A percentile compares a stretch with the other conserved stretches of the same genome.
Conservation (phyloP, 768 basidiomycete species). For the Hebeloma cylindrosporum region DNA sequence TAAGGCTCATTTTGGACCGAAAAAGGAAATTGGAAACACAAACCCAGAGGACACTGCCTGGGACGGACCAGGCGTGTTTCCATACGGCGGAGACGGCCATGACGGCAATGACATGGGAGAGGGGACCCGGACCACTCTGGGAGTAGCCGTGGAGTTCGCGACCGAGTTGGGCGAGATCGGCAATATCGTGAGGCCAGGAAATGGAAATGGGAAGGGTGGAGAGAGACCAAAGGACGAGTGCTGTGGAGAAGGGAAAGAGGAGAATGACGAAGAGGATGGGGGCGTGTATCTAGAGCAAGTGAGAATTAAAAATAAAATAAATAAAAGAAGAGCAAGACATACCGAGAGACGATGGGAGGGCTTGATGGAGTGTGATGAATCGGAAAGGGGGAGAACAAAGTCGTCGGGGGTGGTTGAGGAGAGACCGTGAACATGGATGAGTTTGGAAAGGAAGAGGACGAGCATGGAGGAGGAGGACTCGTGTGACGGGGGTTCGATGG, state of each 20-base stretch:
- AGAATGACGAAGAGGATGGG: conserved; percentile 47
- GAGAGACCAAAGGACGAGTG: conserved; percentile 67
- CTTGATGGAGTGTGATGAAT: conserved; percentile 34
- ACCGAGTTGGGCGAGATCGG: conserved; percentile 75
- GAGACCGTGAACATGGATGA: conserved; percentile 51
- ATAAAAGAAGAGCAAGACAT: conserved; percentile 16
- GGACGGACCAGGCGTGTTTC: conserved; percentile 98
- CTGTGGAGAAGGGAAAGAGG: conserved; percentile 66
- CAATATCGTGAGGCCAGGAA: conserved; percentile 72
- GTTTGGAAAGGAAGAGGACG: conserved; percentile 46
- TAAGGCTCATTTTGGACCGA: conserved; percentile 6
- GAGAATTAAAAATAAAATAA: conserved; percentile 6
- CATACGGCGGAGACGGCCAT: conserved; percentile 84
- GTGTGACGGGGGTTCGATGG: conserved; percentile 10
- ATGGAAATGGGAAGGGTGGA: conserved; percentile 78
- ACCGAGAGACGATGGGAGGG: conserved; percentile 40
- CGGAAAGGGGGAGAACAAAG: conserved; percentile 33
- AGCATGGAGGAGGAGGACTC: conserved; percentile 46
- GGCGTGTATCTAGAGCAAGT: conserved; percentile 32
- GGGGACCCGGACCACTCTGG: conserved; percentile 61
- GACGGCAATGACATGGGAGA: conserved; percentile 79
- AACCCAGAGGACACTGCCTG: conserved; percentile 91
- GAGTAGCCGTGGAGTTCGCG: conserved; percentile 77
- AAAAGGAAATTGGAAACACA: conserved; percentile 28
- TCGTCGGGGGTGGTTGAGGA: conserved; percentile 43